Evolutionary conservation across 2,329 filamentous ascomycete genomes (phyloP).

Genomic region (Dactylellina leptospora): DNA sequence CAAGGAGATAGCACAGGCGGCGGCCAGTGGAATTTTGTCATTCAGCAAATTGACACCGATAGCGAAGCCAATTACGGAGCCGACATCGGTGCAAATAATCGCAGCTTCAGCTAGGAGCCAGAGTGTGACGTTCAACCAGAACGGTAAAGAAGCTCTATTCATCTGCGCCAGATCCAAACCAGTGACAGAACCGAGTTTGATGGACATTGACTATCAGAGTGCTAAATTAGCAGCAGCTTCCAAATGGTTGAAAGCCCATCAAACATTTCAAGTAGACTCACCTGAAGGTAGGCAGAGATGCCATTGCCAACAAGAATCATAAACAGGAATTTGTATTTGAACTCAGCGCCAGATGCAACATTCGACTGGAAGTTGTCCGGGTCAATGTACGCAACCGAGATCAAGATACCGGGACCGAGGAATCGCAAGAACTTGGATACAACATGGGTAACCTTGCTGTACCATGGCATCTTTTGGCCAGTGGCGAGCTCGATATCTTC

Average conservation of each 20-base stretch:
- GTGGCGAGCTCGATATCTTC: constrained; percentile 46
- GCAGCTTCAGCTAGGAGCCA: constrained; percentile 73
- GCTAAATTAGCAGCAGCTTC: background rate
- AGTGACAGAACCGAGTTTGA: constrained; percentile 74
- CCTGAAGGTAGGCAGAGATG: constrained; percentile 51
- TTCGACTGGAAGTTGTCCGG: constrained; percentile 58
- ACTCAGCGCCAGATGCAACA: constrained; percentile 49
- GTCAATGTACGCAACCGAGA: constrained; percentile 58
- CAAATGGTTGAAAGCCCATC: background rate
- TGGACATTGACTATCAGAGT: constrained; percentile 62
- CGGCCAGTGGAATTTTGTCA: constrained; percentile 65
- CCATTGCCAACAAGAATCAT: constrained; percentile 53
- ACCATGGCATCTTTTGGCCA: constrained; percentile 48
- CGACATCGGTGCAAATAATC: constrained; percentile 76
- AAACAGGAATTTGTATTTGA: constrained; percentile 51
- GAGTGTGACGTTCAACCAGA: constrained; percentile 71
- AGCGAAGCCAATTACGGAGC: constrained; percentile 68
- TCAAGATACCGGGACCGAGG: constrained; percentile 57
- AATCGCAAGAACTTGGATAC: constrained; percentile 56
- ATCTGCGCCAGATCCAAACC: constrained; percentile 74
- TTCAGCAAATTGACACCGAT: constrained; percentile 68
- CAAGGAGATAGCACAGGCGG: constrained; percentile 68
- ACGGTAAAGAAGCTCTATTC: constrained; percentile 71
- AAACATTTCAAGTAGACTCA: background rate
- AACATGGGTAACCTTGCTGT: constrained; percentile 42